A percentile compares a stretch with the other conserved stretches of the same genome.
These are phyloP conservation scores for Gyrodon lividus DNA, from an alignment of 768 basidiomycete genomes.

Conservation along the genomic window DNA sequence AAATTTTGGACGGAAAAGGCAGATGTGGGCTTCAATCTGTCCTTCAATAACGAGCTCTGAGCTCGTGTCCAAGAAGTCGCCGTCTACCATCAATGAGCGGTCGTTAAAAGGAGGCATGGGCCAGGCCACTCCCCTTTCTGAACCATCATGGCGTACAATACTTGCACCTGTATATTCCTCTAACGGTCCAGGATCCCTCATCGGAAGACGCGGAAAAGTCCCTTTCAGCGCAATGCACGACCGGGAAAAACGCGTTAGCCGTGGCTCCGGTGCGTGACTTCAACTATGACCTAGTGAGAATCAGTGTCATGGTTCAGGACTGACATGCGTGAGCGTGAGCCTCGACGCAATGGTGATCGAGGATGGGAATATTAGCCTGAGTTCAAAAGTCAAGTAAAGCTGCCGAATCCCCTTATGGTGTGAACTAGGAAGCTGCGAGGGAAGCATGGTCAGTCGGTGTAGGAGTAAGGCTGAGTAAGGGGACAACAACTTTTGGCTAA, in stretches of 20 bases:
- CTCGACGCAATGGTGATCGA: neutral
- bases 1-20: conserved; percentile 10
- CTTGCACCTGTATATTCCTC: no score
- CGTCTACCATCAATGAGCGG: neutral
- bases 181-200: no score
- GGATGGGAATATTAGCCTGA: neutral
- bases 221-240: neutral
- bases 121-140: neutral
- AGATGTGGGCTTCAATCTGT: neutral
- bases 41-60: neutral
- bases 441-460: neutral
- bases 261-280: neutral
- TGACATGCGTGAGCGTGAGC: neutral
- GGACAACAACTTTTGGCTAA: neutral
- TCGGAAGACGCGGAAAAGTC: no score
- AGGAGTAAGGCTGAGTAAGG: no score
- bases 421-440: conserved; percentile 4
- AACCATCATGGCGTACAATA: no score
- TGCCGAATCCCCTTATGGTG: conserved; percentile 11
- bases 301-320: no score
- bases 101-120: neutral
- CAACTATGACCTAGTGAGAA: neutral
- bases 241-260: neutral
- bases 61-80: neutral
- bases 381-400: conserved; percentile 8